Evolutionary conservation across 495 filamentous ascomycete species (phyloP).

Genomic region (Penicilliopsis zonata): DNA sequence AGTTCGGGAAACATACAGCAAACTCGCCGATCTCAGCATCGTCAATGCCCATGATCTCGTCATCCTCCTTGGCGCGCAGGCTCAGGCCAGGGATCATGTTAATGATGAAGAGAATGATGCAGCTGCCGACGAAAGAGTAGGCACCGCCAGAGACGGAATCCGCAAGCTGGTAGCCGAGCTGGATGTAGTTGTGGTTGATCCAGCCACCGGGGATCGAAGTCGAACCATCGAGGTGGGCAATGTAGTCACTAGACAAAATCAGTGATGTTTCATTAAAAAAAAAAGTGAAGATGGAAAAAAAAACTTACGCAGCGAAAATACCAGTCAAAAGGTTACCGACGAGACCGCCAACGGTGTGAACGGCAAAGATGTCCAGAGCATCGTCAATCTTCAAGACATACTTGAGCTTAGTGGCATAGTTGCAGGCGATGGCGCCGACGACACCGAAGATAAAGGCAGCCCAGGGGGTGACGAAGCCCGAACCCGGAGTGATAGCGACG

Average conservation of each 20-base stretch:
- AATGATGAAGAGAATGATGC: conserved; percentile 76
- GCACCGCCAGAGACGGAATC: conserved; percentile 72
- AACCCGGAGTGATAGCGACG: conserved; percentile 87
- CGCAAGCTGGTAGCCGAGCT: conserved; percentile 79
- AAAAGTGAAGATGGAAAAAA: background rate
- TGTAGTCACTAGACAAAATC: conserved; percentile 55
- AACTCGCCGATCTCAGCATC: conserved; percentile 96
- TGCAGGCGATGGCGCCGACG: conserved; percentile 72
- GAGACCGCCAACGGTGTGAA: conserved; percentile 77
- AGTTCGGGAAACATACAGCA: conserved; percentile 41
- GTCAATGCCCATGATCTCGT: conserved; percentile 86
- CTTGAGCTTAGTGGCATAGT: conserved; percentile 95
- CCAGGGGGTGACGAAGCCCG: conserved; percentile 86
- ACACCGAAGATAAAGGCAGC: conserved; percentile 83
- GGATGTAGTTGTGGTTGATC: conserved; percentile 83
- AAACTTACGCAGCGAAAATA: conserved; percentile 75
- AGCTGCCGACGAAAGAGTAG: conserved; percentile 81
- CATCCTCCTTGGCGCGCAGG: conserved; percentile 70
- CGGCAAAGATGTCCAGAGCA: conserved; percentile 88
- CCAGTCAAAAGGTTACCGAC: conserved; percentile 84
- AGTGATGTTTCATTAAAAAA: too few species aligned
- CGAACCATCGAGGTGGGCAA: conserved; percentile 74
- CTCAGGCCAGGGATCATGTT: conserved; percentile 76
- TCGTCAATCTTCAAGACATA: conserved; percentile 80
- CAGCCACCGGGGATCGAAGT: conserved; percentile 70